Evolutionary conservation across 1,284 basidiomycete genomes (phyloP), one percentile per base, ranked within the genome.

Genomic region (Cutaneotrichosporon sp.): DNA sequence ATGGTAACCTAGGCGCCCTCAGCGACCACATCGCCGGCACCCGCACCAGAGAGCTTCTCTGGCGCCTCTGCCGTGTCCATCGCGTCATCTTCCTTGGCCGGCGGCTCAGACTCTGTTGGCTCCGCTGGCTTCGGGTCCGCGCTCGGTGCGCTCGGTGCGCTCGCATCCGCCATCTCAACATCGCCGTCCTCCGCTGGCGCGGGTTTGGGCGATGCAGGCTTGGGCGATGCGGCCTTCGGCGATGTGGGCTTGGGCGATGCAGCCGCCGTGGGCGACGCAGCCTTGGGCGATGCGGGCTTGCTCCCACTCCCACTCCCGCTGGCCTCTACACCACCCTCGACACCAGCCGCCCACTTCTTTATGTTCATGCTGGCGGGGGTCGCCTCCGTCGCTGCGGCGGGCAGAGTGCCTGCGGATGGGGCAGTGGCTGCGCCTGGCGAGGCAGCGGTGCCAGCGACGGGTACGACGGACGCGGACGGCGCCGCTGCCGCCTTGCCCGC

Each of bases 1-100:
- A 42, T n/a, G 18, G 18, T 18, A 49, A 49, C 42, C 24, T 54
- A 69, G 11, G 67, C 65, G 33, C 68, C 68, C 20, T 62, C 64
- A 33, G 68, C 68, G n/a, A 69, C 56, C 31, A 61, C 51, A 33
- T 69, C 68, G 13, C 66, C 68, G 1, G 56, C 64, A 16, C 62
- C 68, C 24, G 66, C 57, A n/a, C 66, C 68, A 9, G 38, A 33
- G 20, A 43, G 34, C 52, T 31, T 25, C 46, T 31, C 54, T 9
- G 49, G 20, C 13, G 16, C 52, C 11, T 54, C 54, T 14, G 38
- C 22, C 38, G n/a, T 25, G 10, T 14, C 53, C 38, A 22, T 20
- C 25, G 27, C 18, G 29, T 4, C 29, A 7, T 20, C 42, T 13
- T 27, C 53, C 27, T 13, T 25, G 14, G 24, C 11, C 27, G 25